Evolutionary conservation across 129 eudicot genomes (phyloP), one percentile per base, ranked within the genome.

Genomic region (Apium graveolens): DNA sequence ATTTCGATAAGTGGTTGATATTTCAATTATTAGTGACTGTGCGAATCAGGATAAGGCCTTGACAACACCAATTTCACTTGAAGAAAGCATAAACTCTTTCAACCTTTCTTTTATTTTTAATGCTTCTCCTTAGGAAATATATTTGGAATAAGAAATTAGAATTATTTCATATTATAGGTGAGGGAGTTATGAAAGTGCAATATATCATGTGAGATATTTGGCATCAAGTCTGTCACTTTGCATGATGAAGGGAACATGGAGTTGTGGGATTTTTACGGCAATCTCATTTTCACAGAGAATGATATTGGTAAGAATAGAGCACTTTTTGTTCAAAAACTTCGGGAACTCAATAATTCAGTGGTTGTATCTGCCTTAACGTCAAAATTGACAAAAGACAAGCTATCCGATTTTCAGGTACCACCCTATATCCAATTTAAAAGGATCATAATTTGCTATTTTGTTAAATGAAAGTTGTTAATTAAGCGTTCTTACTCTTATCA

Each of bases 291-390:
- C 80, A 80, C 97, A 11, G 97, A 95, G 84, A 81, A 77, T 27
- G 98, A 95, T 82, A 83, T 95, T 79, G 98, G 98, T 70, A 95
- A 88, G 87, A 95, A 95, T 80, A 92, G 96, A 84, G 97, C 99
- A 41, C 86, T 78, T 77, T 90, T 91, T 80, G 86, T 95, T 68
- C 92, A 90, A 74, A 95, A 95, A 88, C 83, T 92, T 80, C 99
- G 92, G 81, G 97, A 95, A 82, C 96, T 95, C 79, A 95, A 95
- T 80, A 95, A 92, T 87, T 97, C 92, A 38, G 99, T 95, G 74
- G 60, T 90, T 31, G 86, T 95, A 79, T 83, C 96, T 38, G 78
- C 89, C 81, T 81, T 95, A 83, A 89, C 96, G 78, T 82, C 90
- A 70, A 90, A 86, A 69, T 86, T 95, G 87, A 84, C 88, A 11